Conservation (phyloP, 2,329 filamentous ascomycete genomes). For the Pseudofabraea citricarpa region DNA sequence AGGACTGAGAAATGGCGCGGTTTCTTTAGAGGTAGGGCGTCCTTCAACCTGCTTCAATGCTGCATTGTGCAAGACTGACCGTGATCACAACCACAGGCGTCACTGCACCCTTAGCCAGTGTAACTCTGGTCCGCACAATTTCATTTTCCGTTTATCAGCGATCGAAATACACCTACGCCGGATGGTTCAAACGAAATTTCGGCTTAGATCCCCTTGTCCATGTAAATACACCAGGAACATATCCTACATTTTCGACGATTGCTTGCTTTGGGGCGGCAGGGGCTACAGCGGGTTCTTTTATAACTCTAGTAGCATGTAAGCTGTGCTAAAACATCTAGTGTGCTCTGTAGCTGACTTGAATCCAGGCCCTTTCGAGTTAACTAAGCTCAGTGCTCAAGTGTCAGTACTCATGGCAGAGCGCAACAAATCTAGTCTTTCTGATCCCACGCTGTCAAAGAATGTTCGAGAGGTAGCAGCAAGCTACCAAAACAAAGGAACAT, state of each 20-base stretch:
- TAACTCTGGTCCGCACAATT: conserved; percentile 71
- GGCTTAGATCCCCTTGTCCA: conserved; percentile 67
- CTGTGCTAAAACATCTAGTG: conserved; percentile 7
- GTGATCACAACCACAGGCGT: conserved; percentile 40
- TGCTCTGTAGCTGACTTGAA: conserved; percentile 7
- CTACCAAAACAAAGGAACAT: conserved; percentile 73
- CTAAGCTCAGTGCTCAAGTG: conserved; percentile 83
- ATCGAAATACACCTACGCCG: conserved; percentile 69
- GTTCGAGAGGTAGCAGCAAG: conserved; percentile 48
- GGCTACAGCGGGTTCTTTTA: conserved; percentile 72
- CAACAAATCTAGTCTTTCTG: conserved; percentile 34
- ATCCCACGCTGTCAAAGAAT: conserved; percentile 21
- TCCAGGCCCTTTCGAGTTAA: conserved; percentile 75
- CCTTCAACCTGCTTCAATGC: conserved; percentile 22
- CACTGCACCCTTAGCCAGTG: conserved; percentile 72
- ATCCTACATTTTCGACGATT: conserved; percentile 68
- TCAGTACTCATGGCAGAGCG: conserved; percentile 69
- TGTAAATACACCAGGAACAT: conserved; percentile 65
- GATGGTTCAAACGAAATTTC: conserved; percentile 63
- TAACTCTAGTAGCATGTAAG: conserved; percentile 74
- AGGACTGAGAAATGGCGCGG: conserved; percentile 65
- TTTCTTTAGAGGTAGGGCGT: conserved; percentile 68
- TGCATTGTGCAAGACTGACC: conserved; percentile 1
- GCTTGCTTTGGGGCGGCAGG: conserved; percentile 74
- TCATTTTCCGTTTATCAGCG: conserved; percentile 77